These are phyloP conservation scores for Saturnispora sekii DNA, from an alignment of 805 yeast genomes.

Conservation along the genomic window DNA sequence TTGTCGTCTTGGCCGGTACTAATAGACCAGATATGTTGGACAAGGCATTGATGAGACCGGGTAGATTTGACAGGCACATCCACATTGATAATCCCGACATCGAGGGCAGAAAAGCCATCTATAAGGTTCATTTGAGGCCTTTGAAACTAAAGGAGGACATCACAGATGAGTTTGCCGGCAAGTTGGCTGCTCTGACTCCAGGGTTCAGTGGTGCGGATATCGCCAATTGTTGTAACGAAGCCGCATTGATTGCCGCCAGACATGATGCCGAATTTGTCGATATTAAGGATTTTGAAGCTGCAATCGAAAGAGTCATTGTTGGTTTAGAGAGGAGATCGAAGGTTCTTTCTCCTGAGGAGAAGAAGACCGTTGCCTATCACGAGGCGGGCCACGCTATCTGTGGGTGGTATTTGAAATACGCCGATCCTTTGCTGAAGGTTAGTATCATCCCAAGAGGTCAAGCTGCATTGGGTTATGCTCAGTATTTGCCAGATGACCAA, in stretches of 20 bases:
- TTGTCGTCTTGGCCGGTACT: slow-evolving; percentile 96
- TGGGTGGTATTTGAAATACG: slow-evolving; percentile 88
- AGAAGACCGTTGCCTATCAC: slow-evolving; percentile 87
- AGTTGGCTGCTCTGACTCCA: slow-evolving; percentile 91
- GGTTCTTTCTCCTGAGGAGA: slow-evolving; percentile 76
- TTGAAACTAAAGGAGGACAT: slow-evolving; percentile 46
- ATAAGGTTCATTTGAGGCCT: slow-evolving; percentile 72
- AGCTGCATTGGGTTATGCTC: slow-evolving; percentile 96
- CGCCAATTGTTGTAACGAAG: slow-evolving; percentile 94
- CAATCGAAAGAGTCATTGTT: slow-evolving; percentile 94
- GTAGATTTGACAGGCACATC: slow-evolving; percentile 93
- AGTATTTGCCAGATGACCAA: slow-evolving; percentile 89
- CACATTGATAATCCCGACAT: slow-evolving; percentile 88
- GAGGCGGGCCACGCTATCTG: slow-evolving; percentile 99
- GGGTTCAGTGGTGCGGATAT: slow-evolving; percentile 99
- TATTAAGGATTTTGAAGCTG: slow-evolving; percentile 80
- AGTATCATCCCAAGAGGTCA: slow-evolving; percentile 96
- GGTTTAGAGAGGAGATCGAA: slow-evolving; percentile 89
- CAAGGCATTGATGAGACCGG: slow-evolving; percentile 90
- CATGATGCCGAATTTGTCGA: slow-evolving; percentile 60
- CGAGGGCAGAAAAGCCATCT: slow-evolving; percentile 90
- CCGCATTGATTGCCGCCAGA: slow-evolving; percentile 95
- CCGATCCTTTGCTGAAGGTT: slow-evolving; percentile 91
- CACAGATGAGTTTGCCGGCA: slow-evolving; percentile 60
- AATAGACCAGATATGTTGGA: slow-evolving; percentile 92